Conservation (phyloP, 2,329 filamentous ascomycete species). For the Conoideocrella luteorostrata region DNA sequence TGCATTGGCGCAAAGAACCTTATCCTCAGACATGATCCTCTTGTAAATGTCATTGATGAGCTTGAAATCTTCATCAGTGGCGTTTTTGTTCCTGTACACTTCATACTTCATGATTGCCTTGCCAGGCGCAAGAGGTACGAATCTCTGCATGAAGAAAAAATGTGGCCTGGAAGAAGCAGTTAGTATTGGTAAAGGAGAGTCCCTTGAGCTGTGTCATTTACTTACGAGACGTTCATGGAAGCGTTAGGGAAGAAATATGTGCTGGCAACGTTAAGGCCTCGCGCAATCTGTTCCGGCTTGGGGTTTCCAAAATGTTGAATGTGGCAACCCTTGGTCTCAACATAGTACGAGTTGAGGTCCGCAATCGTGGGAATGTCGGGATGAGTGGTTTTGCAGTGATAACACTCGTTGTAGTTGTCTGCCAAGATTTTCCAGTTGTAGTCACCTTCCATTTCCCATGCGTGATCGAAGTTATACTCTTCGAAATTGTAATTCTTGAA, state of each 20-base stretch:
- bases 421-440: constrained; percentile 56
- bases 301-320: constrained; percentile 45
- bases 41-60: constrained; percentile 55
- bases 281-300: constrained; percentile 39
- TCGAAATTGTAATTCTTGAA: constrained; percentile 41
- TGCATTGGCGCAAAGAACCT: constrained; percentile 51
- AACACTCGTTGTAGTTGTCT: constrained; percentile 63
- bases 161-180: constrained; percentile 35
- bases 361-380: constrained; percentile 51
- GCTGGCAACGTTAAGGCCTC: constrained; percentile 37
- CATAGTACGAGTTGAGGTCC: constrained; percentile 49
- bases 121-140: constrained; percentile 47
- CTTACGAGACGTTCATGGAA: constrained; percentile 45
- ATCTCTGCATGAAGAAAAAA: constrained; percentile 59
- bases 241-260: constrained; percentile 47
- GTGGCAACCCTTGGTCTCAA: constrained; percentile 40
- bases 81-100: constrained; percentile 55
- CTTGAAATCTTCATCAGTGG: constrained; percentile 51
- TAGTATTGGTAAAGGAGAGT: not conserved
- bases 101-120: constrained; percentile 54
- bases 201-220: constrained; percentile 4
- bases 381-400: constrained; percentile 55
- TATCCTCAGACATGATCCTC: constrained; percentile 59
- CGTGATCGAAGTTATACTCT: constrained; percentile 51
- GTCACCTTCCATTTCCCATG: constrained; percentile 49